phyloP scores from a whole-genome alignment of 306 rosid species.

The Purshia tridentata region DNA sequence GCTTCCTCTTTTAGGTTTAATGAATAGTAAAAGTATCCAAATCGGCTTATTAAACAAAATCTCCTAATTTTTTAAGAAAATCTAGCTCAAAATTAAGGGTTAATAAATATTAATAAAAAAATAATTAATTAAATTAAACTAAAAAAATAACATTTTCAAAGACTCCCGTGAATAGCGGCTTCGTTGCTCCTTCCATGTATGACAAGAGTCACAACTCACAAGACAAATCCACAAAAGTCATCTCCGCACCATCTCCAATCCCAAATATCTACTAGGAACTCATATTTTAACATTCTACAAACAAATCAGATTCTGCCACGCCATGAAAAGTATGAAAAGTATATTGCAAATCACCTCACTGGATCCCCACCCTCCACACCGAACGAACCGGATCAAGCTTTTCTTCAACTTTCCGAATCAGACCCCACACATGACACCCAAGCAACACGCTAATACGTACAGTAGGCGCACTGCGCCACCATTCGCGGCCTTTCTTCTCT shows the following conservation, averaged over 20 bases:
- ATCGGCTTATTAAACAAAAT: too few species aligned
- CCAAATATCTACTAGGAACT: not conserved
- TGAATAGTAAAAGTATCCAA: too few species aligned
- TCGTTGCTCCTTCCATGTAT: not conserved
- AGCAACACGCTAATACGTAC: not conserved
- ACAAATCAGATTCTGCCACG: not conserved
- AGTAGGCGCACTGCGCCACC: not conserved
- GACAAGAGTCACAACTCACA: too few species aligned
- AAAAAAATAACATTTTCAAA: not conserved
- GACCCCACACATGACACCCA: constrained; percentile 6
- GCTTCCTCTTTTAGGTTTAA: too few species aligned
- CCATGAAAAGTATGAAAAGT: not conserved
- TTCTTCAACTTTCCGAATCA: constrained; percentile 15
- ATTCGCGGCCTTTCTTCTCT: not conserved
- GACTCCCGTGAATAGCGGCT: not conserved
- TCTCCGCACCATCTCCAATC: not conserved
- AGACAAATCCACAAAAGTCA: not conserved
- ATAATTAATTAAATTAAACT: too few species aligned
- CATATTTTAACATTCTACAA: not conserved
- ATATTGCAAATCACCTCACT: not conserved
- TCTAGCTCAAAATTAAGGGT: too few species aligned
- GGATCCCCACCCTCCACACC: not conserved
- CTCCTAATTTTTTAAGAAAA: too few species aligned
- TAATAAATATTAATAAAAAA: too few species aligned
- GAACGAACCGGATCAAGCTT: constrained; percentile 16